Evolutionary conservation across 306 rosid species (phyloP).

Genomic region (Astragalus membranaceus): DNA sequence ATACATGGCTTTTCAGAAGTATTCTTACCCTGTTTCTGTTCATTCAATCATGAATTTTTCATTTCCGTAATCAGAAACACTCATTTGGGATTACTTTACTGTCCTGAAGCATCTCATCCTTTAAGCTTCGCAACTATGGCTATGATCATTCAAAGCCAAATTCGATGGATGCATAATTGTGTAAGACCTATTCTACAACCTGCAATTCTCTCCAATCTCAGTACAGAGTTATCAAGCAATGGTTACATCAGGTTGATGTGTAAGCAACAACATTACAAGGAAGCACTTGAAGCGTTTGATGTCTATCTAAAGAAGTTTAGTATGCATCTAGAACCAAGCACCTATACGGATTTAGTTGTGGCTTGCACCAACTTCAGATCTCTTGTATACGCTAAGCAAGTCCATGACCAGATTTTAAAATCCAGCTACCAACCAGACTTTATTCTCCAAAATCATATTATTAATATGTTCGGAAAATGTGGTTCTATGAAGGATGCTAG

Average conservation of each 20-base stretch:
- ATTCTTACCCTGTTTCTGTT: not conserved
- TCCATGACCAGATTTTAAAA: constrained; percentile 42
- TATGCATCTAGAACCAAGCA: constrained; percentile 36
- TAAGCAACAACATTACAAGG: constrained; percentile 40
- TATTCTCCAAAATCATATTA: constrained; percentile 57
- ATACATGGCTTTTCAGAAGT: constrained; percentile 3
- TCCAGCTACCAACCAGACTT: constrained; percentile 37
- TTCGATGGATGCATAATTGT: constrained; percentile 23
- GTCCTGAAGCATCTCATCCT: constrained; percentile 7
- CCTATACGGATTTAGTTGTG: constrained; percentile 42
- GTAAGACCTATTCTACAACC: constrained; percentile 20
- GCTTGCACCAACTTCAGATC: constrained; percentile 60
- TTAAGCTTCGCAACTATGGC: not conserved
- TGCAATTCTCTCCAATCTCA: constrained; percentile 9
- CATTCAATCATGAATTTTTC: not conserved
- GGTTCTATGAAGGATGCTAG: constrained; percentile 63
- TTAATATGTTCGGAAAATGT: constrained; percentile 73
- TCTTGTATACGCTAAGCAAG: constrained; percentile 46
- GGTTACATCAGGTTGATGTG: constrained; percentile 44
- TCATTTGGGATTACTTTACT: not conserved
- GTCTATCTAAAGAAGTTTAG: constrained; percentile 20
- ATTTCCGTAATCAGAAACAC: not conserved
- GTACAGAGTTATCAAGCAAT: constrained; percentile 29
- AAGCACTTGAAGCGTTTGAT: constrained; percentile 61
- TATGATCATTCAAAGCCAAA: constrained; percentile 30